These are phyloP conservation scores for Paramecium pentaurelia DNA, from an alignment of 73 alveolate species.

Conservation along the genomic window DNA sequence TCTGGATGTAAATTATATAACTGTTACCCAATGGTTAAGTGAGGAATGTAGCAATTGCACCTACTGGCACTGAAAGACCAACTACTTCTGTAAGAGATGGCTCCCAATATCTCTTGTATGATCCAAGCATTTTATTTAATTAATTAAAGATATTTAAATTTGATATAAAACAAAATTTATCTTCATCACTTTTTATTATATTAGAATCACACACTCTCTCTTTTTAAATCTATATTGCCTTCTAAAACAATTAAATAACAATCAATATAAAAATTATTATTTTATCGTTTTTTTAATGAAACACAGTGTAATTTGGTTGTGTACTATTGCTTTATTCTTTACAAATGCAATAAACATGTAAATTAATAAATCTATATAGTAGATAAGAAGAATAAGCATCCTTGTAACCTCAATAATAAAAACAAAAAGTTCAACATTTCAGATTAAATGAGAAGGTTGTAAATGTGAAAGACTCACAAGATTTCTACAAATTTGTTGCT, in stretches of 20 bases:
- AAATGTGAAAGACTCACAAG: not conserved
- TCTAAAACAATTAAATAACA: not conserved
- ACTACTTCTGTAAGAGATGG: constrained; percentile 53
- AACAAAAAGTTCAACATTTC: not conserved
- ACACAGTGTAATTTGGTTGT: not conserved
- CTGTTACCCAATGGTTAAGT: constrained; percentile 48
- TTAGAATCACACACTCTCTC: not conserved
- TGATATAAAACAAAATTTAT: not conserved
- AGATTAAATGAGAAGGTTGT: not conserved
- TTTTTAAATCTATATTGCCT: not conserved
- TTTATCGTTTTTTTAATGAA: not conserved
- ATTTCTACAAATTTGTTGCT: not conserved
- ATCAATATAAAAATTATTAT: constrained; percentile 69
- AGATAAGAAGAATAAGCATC: not conserved
- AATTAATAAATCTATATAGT: not conserved
- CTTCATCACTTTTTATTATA: not conserved
- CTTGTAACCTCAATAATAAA: not conserved
- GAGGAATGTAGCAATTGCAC: constrained; percentile 40
- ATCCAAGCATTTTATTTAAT: constrained; percentile 55
- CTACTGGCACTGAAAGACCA: constrained; percentile 54
- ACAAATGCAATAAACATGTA: not conserved
- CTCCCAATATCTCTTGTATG: constrained; percentile 68
- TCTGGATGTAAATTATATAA: not conserved
- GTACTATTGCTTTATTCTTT: not conserved
- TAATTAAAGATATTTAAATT: not conserved